phyloP scores from a whole-genome alignment of 1,139 yeast species.

The Lodderomyces orthopsilosis region DNA sequence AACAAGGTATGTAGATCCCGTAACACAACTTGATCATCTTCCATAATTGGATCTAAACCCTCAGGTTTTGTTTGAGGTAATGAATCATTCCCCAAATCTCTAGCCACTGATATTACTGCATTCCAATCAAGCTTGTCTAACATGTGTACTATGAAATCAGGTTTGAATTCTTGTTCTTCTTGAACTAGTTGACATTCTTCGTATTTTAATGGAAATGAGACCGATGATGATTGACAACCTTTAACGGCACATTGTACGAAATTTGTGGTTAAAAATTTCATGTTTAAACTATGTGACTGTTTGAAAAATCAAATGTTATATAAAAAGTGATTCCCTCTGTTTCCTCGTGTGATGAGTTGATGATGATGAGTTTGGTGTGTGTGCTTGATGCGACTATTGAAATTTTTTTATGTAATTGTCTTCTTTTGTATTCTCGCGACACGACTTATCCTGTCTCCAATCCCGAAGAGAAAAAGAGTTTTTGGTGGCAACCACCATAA shows the following conservation, averaged over 20 bases:
- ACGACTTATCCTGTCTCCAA: too few species aligned
- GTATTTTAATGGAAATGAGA: constrained; percentile 78
- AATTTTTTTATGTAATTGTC: too few species aligned
- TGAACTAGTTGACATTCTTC: constrained; percentile 70
- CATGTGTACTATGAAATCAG: constrained; percentile 75
- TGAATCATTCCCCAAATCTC: constrained; percentile 65
- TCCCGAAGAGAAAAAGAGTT: too few species aligned
- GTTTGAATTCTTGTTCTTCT: constrained; percentile 79
- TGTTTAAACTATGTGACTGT: constrained; percentile 20
- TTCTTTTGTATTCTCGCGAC: too few species aligned
- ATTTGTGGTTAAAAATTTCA: constrained; percentile 93
- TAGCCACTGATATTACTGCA: constrained; percentile 75
- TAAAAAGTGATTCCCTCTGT: too few species aligned
- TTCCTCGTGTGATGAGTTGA: too few species aligned
- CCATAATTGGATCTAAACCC: constrained; percentile 49
- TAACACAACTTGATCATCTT: constrained; percentile 61
- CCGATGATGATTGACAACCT: constrained; percentile 68
- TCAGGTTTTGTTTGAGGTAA: constrained; percentile 70
- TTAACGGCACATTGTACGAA: constrained; percentile 93
- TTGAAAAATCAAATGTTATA: too few species aligned
- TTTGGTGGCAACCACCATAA: neutral
- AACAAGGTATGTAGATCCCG: constrained; percentile 75
- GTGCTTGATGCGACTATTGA: too few species aligned
- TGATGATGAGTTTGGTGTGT: too few species aligned
- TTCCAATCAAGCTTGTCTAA: constrained; percentile 85